Evolutionary conservation across 1,284 basidiomycete species (phyloP), one percentile per base, ranked within the genome.

Genomic region (Sporisorium exsertum): DNA sequence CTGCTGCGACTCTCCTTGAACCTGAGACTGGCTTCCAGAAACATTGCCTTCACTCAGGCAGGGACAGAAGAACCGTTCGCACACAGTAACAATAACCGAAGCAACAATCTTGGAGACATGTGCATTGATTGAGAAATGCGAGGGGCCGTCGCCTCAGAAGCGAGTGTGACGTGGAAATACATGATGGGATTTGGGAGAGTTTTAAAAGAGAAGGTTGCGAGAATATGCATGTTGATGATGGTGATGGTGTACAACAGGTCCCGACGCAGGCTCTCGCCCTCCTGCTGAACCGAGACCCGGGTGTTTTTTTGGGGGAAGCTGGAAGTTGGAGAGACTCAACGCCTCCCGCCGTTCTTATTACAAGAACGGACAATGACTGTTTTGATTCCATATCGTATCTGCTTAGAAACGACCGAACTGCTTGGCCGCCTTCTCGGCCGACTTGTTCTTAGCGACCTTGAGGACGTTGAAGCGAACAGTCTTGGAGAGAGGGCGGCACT

Each of bases 401-500:
- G 62, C 51, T 88, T 90, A 97, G 91, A 97, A 97, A 91, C 95
- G 96, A 88, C 91, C 90, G 88, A 97, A 97, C 76, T 92, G 89
- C 90, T 95, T 96, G 78, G 91, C 88, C 20, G 77, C 79, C 80
- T 81, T 83, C 75, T 82, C 82, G 52, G 79, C 79, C 46, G 77
- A 77, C 79, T 82, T 82, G 81, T 84, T 83, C 82, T 82, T 83
- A 80, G 91, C 86, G 87, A 97, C 94, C 86, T 94, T 92, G 86
- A 97, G 88, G 72, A 97, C 94, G 88, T 97, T 97, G 92, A 97
- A 98, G 64, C 96, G 93, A 82, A 99, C 95, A 57, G 96, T 98
- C 90, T 99, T 99, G 80, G 96, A 99, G 86, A 99, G 89, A 83
- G 97, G 97, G 86, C 97, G 93, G 90, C 97, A 99, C 91, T 99